Conservation (phyloP, 2,329 filamentous ascomycete species). For the Gliomastix tumulicola region DNA sequence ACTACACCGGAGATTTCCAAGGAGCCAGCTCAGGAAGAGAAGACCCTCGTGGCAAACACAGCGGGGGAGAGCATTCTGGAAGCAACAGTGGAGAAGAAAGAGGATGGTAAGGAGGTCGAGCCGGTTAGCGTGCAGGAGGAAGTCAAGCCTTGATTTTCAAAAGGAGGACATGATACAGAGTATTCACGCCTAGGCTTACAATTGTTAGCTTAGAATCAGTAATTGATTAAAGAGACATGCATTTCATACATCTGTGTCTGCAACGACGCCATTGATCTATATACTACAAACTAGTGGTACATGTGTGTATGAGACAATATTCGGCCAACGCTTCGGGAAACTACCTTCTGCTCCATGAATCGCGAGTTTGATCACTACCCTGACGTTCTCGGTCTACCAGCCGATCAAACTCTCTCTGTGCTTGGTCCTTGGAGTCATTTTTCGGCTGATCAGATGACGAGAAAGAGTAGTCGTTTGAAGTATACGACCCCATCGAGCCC, state of each 20-base stretch:
- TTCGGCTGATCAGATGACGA: conserved; percentile 27
- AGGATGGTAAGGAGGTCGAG: conserved; percentile 21
- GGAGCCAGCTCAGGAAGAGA: conserved; percentile 13
- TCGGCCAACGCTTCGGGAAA: no score
- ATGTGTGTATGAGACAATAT: no score
- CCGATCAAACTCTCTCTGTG: conserved; percentile 43
- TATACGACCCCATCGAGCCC: conserved; percentile 8
- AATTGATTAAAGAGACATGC: no score
- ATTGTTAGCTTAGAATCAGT: no score
- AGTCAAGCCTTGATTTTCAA: conserved; percentile 19
- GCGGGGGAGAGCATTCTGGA: conserved; percentile 36
- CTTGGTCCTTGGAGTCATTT: conserved; percentile 30
- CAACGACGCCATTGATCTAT: no score
- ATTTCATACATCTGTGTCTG: no score
- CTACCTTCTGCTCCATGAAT: no score
- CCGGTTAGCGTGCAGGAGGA: conserved; percentile 26
- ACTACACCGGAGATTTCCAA: neutral
- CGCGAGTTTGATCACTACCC: no score
- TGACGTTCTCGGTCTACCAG: conserved; percentile 37
- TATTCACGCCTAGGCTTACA: no score
- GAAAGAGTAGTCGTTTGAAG: conserved; percentile 27
- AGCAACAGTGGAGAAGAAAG: conserved; percentile 25
- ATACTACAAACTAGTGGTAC: no score
- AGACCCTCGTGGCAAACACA: conserved; percentile 31
- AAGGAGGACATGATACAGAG: no score